Evolutionary conservation across 2,329 filamentous ascomycete species (phyloP).

Genomic region (Alternaria alternata): DNA sequence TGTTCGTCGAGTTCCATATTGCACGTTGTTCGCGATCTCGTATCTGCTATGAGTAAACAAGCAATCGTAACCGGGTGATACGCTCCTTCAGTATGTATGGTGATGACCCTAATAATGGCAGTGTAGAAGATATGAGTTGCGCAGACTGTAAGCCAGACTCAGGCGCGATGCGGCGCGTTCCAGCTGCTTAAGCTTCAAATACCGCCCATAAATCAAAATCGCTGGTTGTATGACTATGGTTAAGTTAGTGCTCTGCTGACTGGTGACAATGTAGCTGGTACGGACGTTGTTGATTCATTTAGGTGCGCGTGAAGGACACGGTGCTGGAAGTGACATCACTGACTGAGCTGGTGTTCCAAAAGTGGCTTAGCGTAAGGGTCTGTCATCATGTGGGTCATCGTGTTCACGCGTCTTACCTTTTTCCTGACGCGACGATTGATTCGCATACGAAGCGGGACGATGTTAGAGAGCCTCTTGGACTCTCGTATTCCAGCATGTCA

Average conservation of each 20-base stretch:
- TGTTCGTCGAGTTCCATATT: not conserved
- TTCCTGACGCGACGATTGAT: not conserved
- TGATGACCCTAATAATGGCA: not conserved
- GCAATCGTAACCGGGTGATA: conserved; percentile 13
- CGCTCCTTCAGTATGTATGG: not conserved
- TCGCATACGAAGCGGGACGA: not conserved
- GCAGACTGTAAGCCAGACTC: not conserved
- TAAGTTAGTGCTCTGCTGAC: not conserved
- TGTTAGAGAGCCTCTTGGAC: not conserved
- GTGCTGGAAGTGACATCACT: not conserved
- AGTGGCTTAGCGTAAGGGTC: not conserved
- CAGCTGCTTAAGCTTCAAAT: conserved; percentile 1
- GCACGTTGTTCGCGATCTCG: not conserved
- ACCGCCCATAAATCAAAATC: not conserved
- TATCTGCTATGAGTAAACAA: not conserved
- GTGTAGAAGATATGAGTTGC: not conserved
- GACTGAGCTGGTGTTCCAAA: not conserved
- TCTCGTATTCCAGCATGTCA: not conserved
- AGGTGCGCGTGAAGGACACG: not conserved
- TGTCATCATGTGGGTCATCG: not conserved
- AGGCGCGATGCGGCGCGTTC: conserved; percentile 5
- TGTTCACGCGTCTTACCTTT: not conserved
- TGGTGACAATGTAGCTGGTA: not conserved
- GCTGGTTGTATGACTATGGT: conserved; percentile 11
- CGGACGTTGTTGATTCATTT: not conserved